phyloP scores from a whole-genome alignment of 768 basidiomycete species.

The Auricularia sp. region DNA sequence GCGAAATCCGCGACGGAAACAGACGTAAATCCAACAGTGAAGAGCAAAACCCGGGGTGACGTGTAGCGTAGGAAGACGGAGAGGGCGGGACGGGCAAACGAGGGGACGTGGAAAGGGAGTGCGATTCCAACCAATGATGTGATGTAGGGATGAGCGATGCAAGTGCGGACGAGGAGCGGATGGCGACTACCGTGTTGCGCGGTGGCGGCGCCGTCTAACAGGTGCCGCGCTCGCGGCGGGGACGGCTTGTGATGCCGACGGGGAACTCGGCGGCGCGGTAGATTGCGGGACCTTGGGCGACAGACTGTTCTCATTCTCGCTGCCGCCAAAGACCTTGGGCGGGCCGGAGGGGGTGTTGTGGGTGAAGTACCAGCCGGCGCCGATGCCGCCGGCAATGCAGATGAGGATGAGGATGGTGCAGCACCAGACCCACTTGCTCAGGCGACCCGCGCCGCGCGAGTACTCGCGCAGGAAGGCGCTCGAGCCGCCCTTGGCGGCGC shows the following conservation, averaged over 20 bases:
- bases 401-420: slow-evolving; percentile 49
- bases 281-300: neutral
- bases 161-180: neutral
- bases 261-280: neutral
- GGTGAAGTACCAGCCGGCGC: slow-evolving; percentile 48
- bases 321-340: slow-evolving; percentile 59
- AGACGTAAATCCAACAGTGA: too few species aligned
- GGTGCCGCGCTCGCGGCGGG: neutral
- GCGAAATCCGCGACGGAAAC: too few species aligned
- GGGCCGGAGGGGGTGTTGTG: slow-evolving; percentile 40
- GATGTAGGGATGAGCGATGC: neutral
- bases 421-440: slow-evolving; percentile 64
- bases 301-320: slow-evolving; percentile 30
- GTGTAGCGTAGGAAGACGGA: too few species aligned
- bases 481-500: slow-evolving; percentile 26
- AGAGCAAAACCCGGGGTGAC: too few species aligned
- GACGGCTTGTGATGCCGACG: neutral
- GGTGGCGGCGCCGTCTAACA: neutral
- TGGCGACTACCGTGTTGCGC: neutral
- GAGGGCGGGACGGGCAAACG: neutral
- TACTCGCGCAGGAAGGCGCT: slow-evolving; percentile 42
- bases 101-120: neutral
- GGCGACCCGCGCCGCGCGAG: slow-evolving; percentile 37
- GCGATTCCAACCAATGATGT: neutral
- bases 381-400: slow-evolving; percentile 45